Base-by-base conservation (phyloP, 495 filamentous ascomycete species). In the Zalerion maritima region DNA sequence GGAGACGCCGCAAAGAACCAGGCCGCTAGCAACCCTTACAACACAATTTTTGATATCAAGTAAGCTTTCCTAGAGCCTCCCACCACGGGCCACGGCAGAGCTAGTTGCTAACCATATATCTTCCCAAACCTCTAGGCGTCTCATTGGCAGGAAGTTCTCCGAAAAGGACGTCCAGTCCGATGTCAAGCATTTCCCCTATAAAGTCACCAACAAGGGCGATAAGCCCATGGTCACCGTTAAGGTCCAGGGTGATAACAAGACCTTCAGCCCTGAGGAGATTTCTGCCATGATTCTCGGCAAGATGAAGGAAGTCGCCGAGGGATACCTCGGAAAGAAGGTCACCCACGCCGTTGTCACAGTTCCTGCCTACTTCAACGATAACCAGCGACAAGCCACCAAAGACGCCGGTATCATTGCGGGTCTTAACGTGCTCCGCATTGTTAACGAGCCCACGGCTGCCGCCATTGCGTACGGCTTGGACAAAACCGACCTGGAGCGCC, bases 1-100 rank as follows among this genome's bases (percentile, higher is more conserved):
- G 91, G 91, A 70, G 91, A 96, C 60, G 87, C 91, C 40, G 91
- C 91, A 34, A 99, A 99, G 80, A 94, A 99, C 65, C 91, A 96
- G 70, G 92, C 84, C 50, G 80, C 91, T 32, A 68, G 81, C 35
- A 96, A 99, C 69, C 91, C 91, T 24, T 55, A 55, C 38, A 69
- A 77, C 37, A 96, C 91, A 23, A 68, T 99, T 50, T 96, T 77
- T 49, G 89, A 96, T 47, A 72, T 94, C 52, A 92, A 92, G 81
- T 83, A 59, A 75, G 77, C 70, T 27, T 5, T 5, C 5, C 1
- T 25, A 5, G 12, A 15, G 5, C 14, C 14, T 21, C 12, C 23
- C 13, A 7, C 18, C 25, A 37, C 14, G 8, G 26, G 12, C 18
- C 10, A 19, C 15, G 8, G 10, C 34, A 31, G 24, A 30, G 9